phyloP scores from a whole-genome alignment of 352 stramenopile genomes.

The Phytophthora constricta region DNA sequence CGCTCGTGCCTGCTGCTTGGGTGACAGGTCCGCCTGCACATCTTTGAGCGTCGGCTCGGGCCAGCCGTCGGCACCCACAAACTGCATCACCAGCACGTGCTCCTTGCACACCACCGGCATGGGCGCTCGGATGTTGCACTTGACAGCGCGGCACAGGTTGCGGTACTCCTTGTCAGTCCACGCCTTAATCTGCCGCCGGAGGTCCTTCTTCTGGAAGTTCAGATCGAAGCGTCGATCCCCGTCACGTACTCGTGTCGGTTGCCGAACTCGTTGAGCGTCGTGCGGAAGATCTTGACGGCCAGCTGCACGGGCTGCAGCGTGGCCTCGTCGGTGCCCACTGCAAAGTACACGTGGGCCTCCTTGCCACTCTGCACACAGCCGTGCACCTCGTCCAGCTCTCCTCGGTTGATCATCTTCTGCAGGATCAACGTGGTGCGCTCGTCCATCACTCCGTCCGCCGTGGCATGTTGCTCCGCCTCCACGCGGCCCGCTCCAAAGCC shows the following conservation, averaged over 20 bases:
- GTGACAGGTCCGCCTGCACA: conserved; percentile 48
- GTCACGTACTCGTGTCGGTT: conserved; percentile 88
- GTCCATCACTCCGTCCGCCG: conserved; percentile 80
- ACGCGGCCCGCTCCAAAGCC: conserved; percentile 53
- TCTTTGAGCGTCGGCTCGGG: conserved; percentile 79
- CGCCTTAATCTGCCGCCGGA: conserved; percentile 68
- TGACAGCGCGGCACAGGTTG: conserved; percentile 63
- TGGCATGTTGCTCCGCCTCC: conserved; percentile 60
- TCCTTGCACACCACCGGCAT: conserved; percentile 61
- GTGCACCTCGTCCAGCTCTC: conserved; percentile 73
- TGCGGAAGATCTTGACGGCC: conserved; percentile 87
- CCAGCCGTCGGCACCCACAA: conserved; percentile 63
- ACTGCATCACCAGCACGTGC: conserved; percentile 78
- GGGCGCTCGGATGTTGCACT: conserved; percentile 54
- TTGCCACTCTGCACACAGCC: conserved; percentile 84
- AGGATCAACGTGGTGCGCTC: conserved; percentile 71
- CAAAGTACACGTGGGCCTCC: conserved; percentile 85
- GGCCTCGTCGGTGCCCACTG: conserved; percentile 56
- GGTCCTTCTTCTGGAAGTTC: conserved; percentile 76
- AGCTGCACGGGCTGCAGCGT: conserved; percentile 48
- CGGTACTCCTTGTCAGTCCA: conserved; percentile 83
- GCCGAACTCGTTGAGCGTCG: conserved; percentile 82
- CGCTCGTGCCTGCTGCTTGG: conserved; percentile 51
- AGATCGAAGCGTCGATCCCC: conserved; percentile 81
- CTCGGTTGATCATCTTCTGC: conserved; percentile 78